Evolutionary conservation across 2,329 filamentous ascomycete species (phyloP).

Genomic region (Ampelomyces quisqualis): DNA sequence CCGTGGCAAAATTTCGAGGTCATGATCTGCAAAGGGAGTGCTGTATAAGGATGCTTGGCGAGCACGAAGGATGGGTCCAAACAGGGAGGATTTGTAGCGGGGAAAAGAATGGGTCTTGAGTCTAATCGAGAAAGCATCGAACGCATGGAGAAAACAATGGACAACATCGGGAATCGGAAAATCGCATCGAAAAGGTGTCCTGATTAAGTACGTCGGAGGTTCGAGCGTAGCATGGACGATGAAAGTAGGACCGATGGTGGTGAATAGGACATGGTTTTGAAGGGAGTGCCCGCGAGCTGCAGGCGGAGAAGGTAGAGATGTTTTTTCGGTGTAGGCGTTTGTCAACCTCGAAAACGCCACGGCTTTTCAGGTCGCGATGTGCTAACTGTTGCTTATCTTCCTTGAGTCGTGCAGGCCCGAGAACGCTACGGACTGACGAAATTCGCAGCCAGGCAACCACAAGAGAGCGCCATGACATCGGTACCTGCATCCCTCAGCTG

Average conservation of each 20-base stretch:
- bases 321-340: no score
- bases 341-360: no score
- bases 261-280: not conserved
- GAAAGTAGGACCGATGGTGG: not conserved
- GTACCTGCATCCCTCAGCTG: conserved; percentile 20
- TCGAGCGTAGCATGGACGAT: not conserved
- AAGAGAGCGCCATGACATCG: conserved; percentile 7
- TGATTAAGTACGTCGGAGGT: no score
- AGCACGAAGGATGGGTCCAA: not conserved
- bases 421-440: not conserved
- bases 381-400: no score
- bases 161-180: not conserved
- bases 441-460: not conserved
- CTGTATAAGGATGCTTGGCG: not conserved
- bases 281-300: no score
- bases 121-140: not conserved
- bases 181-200: not conserved
- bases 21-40: conserved; percentile 5
- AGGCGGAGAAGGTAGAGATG: no score
- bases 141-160: not conserved
- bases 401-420: no score
- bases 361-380: no score
- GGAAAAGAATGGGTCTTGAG: not conserved
- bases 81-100: not conserved
- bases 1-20: not conserved